These are phyloP conservation scores for Apostasia shenzhenica DNA, from an alignment of 106 monocot species.

Conservation along the genomic window DNA sequence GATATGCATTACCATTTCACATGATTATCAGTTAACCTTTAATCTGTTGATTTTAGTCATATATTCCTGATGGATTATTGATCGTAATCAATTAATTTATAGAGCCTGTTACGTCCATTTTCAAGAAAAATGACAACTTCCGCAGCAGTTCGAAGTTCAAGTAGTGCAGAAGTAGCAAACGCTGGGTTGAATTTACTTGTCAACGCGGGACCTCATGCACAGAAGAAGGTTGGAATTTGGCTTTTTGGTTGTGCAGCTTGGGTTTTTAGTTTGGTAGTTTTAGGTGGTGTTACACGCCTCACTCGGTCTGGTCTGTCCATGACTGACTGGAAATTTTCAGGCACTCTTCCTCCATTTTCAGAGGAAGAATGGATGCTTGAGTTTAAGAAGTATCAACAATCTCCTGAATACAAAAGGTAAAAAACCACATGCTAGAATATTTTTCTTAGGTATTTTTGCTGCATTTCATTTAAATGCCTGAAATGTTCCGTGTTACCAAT, in stretches of 20 bases:
- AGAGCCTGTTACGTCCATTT: constrained; percentile 30
- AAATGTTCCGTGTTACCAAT: too few species aligned
- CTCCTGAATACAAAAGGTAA: constrained; percentile 90
- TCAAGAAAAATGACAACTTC: constrained; percentile 55
- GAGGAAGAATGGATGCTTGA: constrained; percentile 72
- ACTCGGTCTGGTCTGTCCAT: constrained; percentile 94
- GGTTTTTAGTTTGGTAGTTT: constrained; percentile 90
- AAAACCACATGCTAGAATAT: background rate
- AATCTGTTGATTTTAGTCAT: background rate
- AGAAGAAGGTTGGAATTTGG: constrained; percentile 84
- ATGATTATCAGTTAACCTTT: background rate
- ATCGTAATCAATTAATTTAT: background rate
- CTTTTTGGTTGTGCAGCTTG: constrained; percentile 89
- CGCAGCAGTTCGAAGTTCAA: constrained; percentile 17
- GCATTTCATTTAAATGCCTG: too few species aligned
- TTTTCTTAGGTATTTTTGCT: background rate
- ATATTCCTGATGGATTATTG: background rate
- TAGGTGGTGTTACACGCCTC: constrained; percentile 90
- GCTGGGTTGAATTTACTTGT: constrained; percentile 67
- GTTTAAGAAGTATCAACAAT: constrained; percentile 82
- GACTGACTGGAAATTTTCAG: constrained; percentile 98
- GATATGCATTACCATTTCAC: background rate
- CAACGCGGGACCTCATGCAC: constrained; percentile 52
- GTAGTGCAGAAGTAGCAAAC: constrained; percentile 25
- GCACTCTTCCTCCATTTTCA: constrained; percentile 67